Base-by-base conservation (phyloP, 2,329 filamentous ascomycete species). In the Lojkania enalia region DNA sequence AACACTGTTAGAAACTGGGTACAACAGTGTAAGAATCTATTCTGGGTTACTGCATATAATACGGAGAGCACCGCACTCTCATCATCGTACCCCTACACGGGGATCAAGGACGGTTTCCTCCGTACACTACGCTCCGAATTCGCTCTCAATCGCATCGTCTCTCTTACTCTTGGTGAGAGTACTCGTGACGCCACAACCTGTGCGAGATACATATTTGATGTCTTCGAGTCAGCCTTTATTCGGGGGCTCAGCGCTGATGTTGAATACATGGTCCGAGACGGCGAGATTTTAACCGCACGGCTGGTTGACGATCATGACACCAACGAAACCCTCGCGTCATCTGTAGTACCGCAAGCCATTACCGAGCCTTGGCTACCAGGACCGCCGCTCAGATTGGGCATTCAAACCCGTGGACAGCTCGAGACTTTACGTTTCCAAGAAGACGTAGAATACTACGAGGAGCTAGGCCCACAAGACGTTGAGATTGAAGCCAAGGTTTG, bases 221-320 rank as follows among this genome's bases (percentile, higher is more conserved):
- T 44, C 13, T 44, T 44, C 39, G n/a, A 40, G 3, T 27, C 35
- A 7, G 35, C 35, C 14, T 48, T 44, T 27, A 2, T 4, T 16
- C 44, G 16, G 21, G 19, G 20, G 2, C 44, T 7, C 6, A 43
- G 2, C 15, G 30, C 50, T 2, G 52, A 55, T 35, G 47, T 49
- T 35, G 52, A 55, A 14, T 55, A 55, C 23, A 29, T 40, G 13
- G 49, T 52, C n/a, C 25, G 44, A 6, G 35, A 51, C 13, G 44
- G 44, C 4, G 9, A 37, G 2, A 16, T 55, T 3, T 39, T 27
- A 5, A 52, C 36, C 16, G 46, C 43, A 2, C 46, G 51, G 5
- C 46, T 54, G 3, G 18, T 54, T 12, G 39, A 50, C 11, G 49
- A 54, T 21, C 16, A 4, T 2, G n/a, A 35, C 3, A 32, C 50